Evolutionary conservation across 179 eudicot genomes (phyloP), one percentile per base, ranked within the genome.

Genomic region (Monotropa hypopitys): DNA sequence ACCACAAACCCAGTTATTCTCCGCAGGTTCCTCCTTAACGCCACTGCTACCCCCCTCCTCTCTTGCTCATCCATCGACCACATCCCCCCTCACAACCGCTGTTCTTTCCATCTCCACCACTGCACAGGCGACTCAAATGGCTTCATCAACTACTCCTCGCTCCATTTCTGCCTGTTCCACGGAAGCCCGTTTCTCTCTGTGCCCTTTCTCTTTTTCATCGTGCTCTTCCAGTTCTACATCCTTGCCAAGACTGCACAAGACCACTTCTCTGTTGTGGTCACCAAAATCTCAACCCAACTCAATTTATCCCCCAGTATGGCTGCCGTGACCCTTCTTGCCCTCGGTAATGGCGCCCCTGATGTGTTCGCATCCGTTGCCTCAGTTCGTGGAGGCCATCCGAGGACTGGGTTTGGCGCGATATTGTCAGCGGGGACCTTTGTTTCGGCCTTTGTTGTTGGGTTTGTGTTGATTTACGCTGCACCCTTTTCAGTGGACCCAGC

Each of bases 261-360:
- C 40, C 89, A 79, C 2, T 96, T 96, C 85, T 90, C 99, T 0
- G 21, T 83, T 23, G 81, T 90, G 0, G 97, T 93, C 53, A 84
- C 99, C 20, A 89, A 84, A 49, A 87, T 96, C 59, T 80, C 91
- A 6, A 12, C 80, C 28, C 88, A 76, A 38, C 82, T 93, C 45
- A 83, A 82, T 5, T 87, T 96, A 20, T 86, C 98, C 0, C 94
- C 97, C 0, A 87, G 91, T 1, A 88, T 93, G 89, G 99, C 88
- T 0, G 99, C 97, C 3, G 98, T 96, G 2, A 93, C 99, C 5
- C 86, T 96, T 2, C 70, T 96, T 1, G 96, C 99, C 2, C 85
- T 96, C 1, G 98, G 99, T 0, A 95, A 95, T 62, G 99, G 98
- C 1, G 97, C 99, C 10, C 99, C 99, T 3, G 99, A 95, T 54